Percentiles rank a stretch among this genome's conserved stretches.
Conservation (phyloP, 169 alveolate species). For the Plasmodium reichenowi region DNA sequence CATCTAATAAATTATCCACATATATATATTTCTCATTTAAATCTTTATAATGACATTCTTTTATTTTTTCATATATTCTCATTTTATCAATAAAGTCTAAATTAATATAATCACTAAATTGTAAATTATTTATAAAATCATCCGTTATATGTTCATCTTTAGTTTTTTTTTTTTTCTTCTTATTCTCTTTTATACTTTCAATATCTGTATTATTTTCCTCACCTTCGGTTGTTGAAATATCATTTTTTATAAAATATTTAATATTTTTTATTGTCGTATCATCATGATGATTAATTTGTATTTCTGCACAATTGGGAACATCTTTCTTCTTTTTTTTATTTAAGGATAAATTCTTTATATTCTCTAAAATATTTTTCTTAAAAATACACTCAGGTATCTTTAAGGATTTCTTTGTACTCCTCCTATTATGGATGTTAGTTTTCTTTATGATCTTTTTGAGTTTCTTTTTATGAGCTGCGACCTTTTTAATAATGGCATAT, state of each 20-base stretch:
- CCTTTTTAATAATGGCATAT: conserved; percentile 62
- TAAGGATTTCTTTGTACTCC: conserved; percentile 45
- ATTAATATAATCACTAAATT: conserved; percentile 21
- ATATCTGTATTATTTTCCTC: not conserved
- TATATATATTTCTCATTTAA: conserved; percentile 38
- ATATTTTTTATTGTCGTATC: conserved; percentile 47
- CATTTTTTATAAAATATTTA: conserved; percentile 7
- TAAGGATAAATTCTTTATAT: conserved; percentile 25
- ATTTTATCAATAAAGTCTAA: conserved; percentile 13
- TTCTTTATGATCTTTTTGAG: conserved; percentile 58
- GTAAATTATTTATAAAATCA: not conserved
- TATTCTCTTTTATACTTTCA: not conserved
- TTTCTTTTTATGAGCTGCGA: conserved; percentile 63
- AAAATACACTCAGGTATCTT: conserved; percentile 65
- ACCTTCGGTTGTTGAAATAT: not conserved
- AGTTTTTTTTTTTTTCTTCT: too few relatives aligned
- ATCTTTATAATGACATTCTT: conserved; percentile 23
- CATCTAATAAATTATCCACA: conserved; percentile 55
- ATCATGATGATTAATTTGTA: conserved; percentile 10
- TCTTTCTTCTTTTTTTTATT: conserved; percentile 37
- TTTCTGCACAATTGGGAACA: conserved; percentile 31
- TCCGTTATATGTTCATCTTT: not conserved
- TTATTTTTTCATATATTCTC: conserved; percentile 41
- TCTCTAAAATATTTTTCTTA: conserved; percentile 41
- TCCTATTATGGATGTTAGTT: conserved; percentile 63